Base-by-base conservation (phyloP, 2,329 filamentous ascomycete genomes). In the Juglanconis oblonga region DNA sequence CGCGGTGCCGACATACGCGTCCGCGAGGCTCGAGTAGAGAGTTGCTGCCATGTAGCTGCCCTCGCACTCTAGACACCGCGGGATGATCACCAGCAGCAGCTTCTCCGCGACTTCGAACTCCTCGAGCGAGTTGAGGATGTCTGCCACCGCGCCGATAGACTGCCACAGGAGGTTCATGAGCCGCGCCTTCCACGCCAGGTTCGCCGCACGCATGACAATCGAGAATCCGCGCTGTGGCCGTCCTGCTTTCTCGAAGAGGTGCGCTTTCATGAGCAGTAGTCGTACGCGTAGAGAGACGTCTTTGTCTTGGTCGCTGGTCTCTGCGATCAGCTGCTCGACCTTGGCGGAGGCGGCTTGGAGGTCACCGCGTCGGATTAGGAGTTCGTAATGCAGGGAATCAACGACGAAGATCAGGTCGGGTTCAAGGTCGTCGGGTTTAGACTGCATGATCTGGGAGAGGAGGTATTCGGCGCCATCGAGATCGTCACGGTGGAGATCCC, bases 1-100 rank as follows among this genome's bases (percentile, higher is more conserved):
- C 0, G 91, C 91, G 63, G 90, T 75, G 0, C 92, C 92, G 78
- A 96, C 89, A 66, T 88, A 85, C 0, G 90, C 88, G 70, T 97
- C 92, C 0, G 85, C 90, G 3, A 96, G 81, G 29, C 85, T 73
- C 1, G 84, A 83, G 71, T 93, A 94, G 17, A 92, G 80, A 29
- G 79, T 80, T 0, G 87, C 92, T 0, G 82, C 80, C 13, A 91
- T 77, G 51, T 78, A 79, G 1, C 81, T 77, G 51, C 89, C 84
- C 55, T 87, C 85, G 54, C 85, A 85, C 72, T 96, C 91, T 1
- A 96, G 78, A 29, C 89, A 85, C 64, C 92, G 87, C 4, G 93
- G 92, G 62, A 96, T 80, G 8, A 90, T 81, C 1, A 86, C 86
- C 55, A 85, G 78, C 4, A 96, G 74, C 32, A 97, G 76, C 48